phyloP scores from a whole-genome alignment of 352 stramenopile genomes.

The Phytopythium aichiense region DNA sequence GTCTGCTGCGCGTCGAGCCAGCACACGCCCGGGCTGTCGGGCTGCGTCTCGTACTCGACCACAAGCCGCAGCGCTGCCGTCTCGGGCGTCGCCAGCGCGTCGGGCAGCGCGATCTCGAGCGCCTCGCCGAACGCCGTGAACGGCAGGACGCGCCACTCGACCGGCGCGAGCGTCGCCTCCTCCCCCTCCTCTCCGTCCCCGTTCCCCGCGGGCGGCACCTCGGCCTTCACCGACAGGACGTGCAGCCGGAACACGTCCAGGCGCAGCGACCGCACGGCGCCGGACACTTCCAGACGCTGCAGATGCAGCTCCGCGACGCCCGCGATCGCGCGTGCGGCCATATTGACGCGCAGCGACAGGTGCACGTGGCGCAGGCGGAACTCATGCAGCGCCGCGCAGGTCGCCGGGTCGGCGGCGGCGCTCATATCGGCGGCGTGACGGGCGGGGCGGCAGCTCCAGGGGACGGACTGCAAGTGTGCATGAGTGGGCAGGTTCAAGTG shows the following conservation, averaged over 20 bases:
- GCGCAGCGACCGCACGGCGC: slow-evolving; percentile 15
- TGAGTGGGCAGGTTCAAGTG: no score
- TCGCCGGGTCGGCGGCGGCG: slow-evolving; percentile 42
- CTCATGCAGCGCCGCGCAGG: slow-evolving; percentile 44
- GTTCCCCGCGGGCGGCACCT: slow-evolving; percentile 6
- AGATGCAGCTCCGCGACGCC: slow-evolving; percentile 38
- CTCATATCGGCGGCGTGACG: background rate
- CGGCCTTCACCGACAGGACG: slow-evolving; percentile 40
- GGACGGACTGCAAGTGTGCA: background rate
- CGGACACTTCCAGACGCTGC: slow-evolving; percentile 12
- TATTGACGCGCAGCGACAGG: slow-evolving; percentile 47
- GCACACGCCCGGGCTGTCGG: slow-evolving; percentile 68
- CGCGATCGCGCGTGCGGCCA: slow-evolving; percentile 20
- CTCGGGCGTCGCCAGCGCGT: slow-evolving; percentile 11
- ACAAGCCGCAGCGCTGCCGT: slow-evolving; percentile 27
- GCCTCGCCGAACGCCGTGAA: slow-evolving; percentile 65
- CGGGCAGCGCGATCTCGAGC: slow-evolving; percentile 45
- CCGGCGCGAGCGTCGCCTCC: slow-evolving; percentile 5
- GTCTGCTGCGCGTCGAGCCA: slow-evolving; percentile 85
- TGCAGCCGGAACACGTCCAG: slow-evolving; percentile 63
- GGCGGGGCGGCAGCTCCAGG: background rate
- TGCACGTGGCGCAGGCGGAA: slow-evolving; percentile 50
- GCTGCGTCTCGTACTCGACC: slow-evolving; percentile 62
- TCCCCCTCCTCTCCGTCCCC: slow-evolving; percentile 3
- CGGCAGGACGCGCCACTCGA: slow-evolving; percentile 39